Evolutionary conservation across 805 yeast genomes (phyloP).

Genomic region (Hyphopichia homilentoma): DNA sequence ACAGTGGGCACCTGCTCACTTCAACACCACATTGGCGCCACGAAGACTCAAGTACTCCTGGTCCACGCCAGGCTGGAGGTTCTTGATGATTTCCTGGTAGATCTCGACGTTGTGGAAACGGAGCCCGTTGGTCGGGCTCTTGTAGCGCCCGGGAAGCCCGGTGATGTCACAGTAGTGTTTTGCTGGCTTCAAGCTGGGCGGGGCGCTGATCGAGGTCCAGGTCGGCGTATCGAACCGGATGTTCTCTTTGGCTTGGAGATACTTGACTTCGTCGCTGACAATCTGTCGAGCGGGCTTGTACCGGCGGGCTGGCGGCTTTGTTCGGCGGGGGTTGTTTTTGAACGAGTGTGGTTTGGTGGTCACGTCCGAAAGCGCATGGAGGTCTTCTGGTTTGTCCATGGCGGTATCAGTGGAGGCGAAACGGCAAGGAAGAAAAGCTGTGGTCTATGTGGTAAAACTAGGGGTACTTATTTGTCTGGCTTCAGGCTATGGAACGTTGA

Average conservation of each 20-base stretch:
- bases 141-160: slow-evolving; percentile 77
- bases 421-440: no score
- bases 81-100: slow-evolving; percentile 64
- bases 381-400: slow-evolving; percentile 9
- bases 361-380: slow-evolving; percentile 31
- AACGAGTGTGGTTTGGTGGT: slow-evolving; percentile 48
- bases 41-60: slow-evolving; percentile 87
- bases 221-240: slow-evolving; percentile 55
- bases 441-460: no score
- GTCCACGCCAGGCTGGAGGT: slow-evolving; percentile 86
- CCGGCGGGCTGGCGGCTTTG: slow-evolving; percentile 52
- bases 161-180: slow-evolving; percentile 92
- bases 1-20: slow-evolving; percentile 21
- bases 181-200: slow-evolving; percentile 79
- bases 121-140: slow-evolving; percentile 67
- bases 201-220: slow-evolving; percentile 70
- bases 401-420: neutral
- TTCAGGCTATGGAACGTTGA: no score
- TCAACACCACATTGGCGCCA: slow-evolving; percentile 82
- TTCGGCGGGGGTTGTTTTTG: slow-evolving; percentile 49
- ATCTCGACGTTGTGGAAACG: slow-evolving; percentile 83
- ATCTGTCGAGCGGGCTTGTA: slow-evolving; percentile 75
- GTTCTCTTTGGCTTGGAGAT: slow-evolving; percentile 42
- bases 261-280: slow-evolving; percentile 71
- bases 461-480: no score